phyloP scores from a whole-genome alignment of 2,329 filamentous ascomycete species.

The Colletotrichum caudatum region DNA sequence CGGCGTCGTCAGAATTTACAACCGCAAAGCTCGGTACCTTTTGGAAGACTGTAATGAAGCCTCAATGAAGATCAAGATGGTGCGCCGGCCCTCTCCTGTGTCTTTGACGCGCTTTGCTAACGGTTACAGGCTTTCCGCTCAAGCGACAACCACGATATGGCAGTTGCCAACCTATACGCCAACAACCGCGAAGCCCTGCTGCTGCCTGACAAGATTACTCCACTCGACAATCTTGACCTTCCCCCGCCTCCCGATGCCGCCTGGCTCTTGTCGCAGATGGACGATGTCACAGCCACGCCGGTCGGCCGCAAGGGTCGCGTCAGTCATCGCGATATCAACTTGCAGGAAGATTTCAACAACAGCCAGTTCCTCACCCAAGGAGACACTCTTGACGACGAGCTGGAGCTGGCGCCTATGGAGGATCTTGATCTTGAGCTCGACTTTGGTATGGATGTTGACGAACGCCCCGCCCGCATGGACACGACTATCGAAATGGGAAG shows the following conservation, averaged over 20 bases:
- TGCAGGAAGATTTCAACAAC: constrained; percentile 76
- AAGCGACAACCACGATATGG: constrained; percentile 91
- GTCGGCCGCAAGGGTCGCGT: constrained; percentile 68
- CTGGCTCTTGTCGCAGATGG: constrained; percentile 82
- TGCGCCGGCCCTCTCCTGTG: constrained; percentile 55
- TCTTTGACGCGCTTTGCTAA: constrained; percentile 49
- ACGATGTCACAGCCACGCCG: constrained; percentile 68
- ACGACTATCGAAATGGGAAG: constrained; percentile 89
- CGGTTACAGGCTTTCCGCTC: constrained; percentile 85
- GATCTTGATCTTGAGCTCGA: constrained; percentile 81
- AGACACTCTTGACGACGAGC: constrained; percentile 68
- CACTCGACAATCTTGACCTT: constrained; percentile 82
- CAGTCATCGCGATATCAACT: constrained; percentile 74
- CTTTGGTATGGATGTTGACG: constrained; percentile 79
- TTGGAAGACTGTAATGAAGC: constrained; percentile 98
- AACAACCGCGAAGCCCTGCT: constrained; percentile 88
- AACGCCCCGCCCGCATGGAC: constrained; percentile 65
- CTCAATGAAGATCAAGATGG: constrained; percentile 98
- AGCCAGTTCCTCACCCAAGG: constrained; percentile 85
- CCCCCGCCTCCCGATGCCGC: constrained; percentile 90
- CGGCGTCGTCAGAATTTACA: constrained; percentile 97
- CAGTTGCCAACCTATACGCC: constrained; percentile 80
- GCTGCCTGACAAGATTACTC: constrained; percentile 91
- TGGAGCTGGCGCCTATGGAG: constrained; percentile 67
- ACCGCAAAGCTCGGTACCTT: constrained; percentile 94